Evolutionary conservation across 352 stramenopile species (phyloP).

Genomic region (Lagenidium giganteum): DNA sequence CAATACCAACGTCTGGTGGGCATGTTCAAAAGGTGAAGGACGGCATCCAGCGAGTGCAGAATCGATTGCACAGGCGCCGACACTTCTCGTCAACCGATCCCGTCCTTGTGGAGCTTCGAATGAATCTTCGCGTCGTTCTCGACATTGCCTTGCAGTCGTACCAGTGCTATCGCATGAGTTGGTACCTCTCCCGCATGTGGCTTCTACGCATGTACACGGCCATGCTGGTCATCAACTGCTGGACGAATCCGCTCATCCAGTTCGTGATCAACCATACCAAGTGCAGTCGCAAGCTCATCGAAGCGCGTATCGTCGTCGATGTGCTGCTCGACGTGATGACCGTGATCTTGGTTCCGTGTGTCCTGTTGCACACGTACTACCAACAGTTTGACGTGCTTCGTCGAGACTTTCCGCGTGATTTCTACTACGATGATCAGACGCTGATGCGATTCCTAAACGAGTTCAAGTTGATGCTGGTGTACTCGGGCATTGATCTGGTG

Average conservation of each 20-base stretch:
- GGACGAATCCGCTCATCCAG: slow-evolving; percentile 1
- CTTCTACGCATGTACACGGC: slow-evolving; percentile 1
- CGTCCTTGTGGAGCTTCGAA: too few species aligned
- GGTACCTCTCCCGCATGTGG: not conserved
- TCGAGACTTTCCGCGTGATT: too few species aligned
- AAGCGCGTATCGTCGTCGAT: too few species aligned
- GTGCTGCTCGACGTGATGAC: slow-evolving; percentile 17
- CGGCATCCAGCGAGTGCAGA: too few species aligned
- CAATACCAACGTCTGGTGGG: too few species aligned
- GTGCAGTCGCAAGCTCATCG: too few species aligned
- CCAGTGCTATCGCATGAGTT: slow-evolving; percentile 1
- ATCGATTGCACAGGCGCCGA: too few species aligned
- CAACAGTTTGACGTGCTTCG: slow-evolving; percentile 12
- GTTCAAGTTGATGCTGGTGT: slow-evolving; percentile 3
- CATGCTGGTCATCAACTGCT: slow-evolving; percentile 4
- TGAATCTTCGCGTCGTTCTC: not conserved
- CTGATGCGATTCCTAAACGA: too few species aligned
- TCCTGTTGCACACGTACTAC: slow-evolving; percentile 11
- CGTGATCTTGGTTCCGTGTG: slow-evolving; percentile 16
- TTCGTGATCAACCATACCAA: too few species aligned
- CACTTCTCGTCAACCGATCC: too few species aligned
- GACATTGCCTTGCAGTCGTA: not conserved
- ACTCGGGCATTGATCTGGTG: too few species aligned
- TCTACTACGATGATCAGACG: slow-evolving; percentile 20
- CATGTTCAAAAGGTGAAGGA: too few species aligned